A percentile compares a stretch with the other conserved stretches of the same genome.
Evolutionary conservation across 148 eudicot species (phyloP).

Genomic region (Vaccinium macrocarpon): DNA sequence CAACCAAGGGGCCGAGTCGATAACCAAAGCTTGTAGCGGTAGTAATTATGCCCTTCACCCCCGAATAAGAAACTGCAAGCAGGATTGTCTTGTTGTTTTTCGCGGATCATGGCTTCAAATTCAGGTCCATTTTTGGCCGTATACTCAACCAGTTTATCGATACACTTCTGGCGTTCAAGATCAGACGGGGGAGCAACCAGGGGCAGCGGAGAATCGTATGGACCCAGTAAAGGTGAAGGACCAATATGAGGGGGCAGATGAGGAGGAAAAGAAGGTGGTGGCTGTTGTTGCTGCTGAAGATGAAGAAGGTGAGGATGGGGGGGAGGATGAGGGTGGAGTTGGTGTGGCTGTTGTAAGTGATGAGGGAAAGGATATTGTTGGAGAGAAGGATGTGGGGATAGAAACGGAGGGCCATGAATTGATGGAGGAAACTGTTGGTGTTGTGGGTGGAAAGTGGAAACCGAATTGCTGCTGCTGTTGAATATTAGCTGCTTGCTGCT

Average conservation of each 20-base stretch:
- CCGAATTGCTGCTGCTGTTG: conserved; percentile 86
- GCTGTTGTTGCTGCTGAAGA: conserved; percentile 70
- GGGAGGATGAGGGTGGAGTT: conserved; percentile 61
- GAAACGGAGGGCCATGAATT: conserved; percentile 73
- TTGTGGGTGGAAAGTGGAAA: conserved; percentile 79
- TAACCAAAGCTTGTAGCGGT: conserved; percentile 81
- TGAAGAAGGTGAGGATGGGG: conserved; percentile 64
- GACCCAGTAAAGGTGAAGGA: conserved; percentile 59
- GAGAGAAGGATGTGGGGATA: conserved; percentile 72
- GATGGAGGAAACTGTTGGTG: conserved; percentile 82
- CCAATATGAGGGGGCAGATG: conserved; percentile 63
- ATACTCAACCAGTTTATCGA: conserved; percentile 87
- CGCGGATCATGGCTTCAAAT: conserved; percentile 89
- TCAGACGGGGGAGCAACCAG: conserved; percentile 85
- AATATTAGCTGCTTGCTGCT: conserved; percentile 54
- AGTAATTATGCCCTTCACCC: conserved; percentile 91
- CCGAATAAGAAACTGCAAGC: conserved; percentile 84
- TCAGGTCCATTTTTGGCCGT: conserved; percentile 88
- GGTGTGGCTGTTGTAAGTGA: conserved; percentile 64
- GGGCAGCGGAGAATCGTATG: conserved; percentile 74
- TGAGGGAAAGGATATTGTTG: conserved; percentile 76
- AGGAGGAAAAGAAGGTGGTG: conserved; percentile 69
- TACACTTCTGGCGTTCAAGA: conserved; percentile 84
- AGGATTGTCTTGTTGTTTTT: conserved; percentile 83
- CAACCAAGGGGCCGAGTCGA: conserved; percentile 52